These are phyloP conservation scores for Chaetoceros tenuissimus DNA, from an alignment of 108 stramenopile genomes.

Conservation along the genomic window DNA sequence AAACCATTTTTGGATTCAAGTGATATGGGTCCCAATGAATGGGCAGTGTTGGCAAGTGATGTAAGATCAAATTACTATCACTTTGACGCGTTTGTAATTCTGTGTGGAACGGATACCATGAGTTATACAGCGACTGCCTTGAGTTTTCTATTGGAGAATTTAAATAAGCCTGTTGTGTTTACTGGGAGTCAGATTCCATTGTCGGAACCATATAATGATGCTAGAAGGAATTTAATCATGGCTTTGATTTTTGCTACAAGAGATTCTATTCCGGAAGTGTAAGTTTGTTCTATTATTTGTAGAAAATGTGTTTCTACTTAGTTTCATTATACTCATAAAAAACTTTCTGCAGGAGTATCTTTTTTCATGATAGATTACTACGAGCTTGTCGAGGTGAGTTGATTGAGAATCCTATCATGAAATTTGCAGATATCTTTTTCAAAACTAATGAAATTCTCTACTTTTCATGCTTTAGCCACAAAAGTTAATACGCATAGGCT, in stretches of 20 bases:
- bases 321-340: too few relatives aligned
- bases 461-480: too few relatives aligned
- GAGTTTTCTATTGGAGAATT: conserved; percentile 85
- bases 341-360: too few relatives aligned
- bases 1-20: conserved; percentile 71
- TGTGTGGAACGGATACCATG: conserved; percentile 90
- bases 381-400: conserved; percentile 70
- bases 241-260: conserved; percentile 63
- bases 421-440: conserved; percentile 39
- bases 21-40: conserved; percentile 88
- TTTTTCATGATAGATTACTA: conserved; percentile 54
- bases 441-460: too few relatives aligned
- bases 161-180: conserved; percentile 81
- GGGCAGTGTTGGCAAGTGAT: conserved; percentile 76
- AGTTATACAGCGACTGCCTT: conserved; percentile 82
- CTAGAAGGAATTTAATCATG: conserved; percentile 80
- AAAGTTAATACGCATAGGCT: conserved; percentile 80
- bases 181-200: conserved; percentile 81
- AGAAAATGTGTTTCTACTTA: too few relatives aligned
- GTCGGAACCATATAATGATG: conserved; percentile 74
- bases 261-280: conserved; percentile 80
- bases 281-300: too few relatives aligned
- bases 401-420: conserved; percentile 65
- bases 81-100: conserved; percentile 87
- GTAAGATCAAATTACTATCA: conserved; percentile 55